Evolutionary conservation across 352 stramenopile species (phyloP).

Genomic region (Phytophthora tubulina): DNA sequence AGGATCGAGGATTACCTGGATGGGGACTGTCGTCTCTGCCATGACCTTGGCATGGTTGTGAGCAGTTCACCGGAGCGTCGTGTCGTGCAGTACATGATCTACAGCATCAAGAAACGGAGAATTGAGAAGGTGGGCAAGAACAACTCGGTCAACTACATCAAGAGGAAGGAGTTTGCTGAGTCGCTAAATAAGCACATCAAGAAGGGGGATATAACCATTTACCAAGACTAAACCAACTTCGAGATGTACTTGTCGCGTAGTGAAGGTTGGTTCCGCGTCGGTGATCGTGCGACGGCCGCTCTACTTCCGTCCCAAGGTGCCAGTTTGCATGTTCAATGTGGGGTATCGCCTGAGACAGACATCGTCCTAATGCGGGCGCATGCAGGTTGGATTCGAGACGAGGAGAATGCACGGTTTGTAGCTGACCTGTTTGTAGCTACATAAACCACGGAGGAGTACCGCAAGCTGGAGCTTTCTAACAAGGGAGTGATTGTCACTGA

Average conservation of each 20-base stretch:
- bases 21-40: neutral
- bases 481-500: neutral
- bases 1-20: conserved; percentile 12
- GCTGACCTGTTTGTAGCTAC: neutral
- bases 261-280: conserved; percentile 15
- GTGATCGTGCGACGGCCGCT: neutral
- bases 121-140: conserved; percentile 40
- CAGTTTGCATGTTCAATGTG: neutral
- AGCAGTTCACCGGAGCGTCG: conserved; percentile 19
- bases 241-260: conserved; percentile 10
- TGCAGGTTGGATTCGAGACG: neutral
- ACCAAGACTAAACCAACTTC: conserved; percentile 31
- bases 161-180: conserved; percentile 22
- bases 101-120: conserved; percentile 28
- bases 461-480: neutral
- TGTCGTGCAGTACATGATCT: conserved; percentile 28
- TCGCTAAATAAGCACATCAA: conserved; percentile 21
- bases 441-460: neutral
- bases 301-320: neutral
- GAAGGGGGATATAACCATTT: conserved; percentile 33
- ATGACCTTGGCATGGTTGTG: neutral
- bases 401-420: neutral
- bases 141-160: conserved; percentile 31
- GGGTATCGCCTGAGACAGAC: neutral
- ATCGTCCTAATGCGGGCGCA: neutral